These are phyloP conservation scores for Sutorius eximius DNA, from an alignment of 1,284 basidiomycete genomes.

Conservation along the genomic window DNA sequence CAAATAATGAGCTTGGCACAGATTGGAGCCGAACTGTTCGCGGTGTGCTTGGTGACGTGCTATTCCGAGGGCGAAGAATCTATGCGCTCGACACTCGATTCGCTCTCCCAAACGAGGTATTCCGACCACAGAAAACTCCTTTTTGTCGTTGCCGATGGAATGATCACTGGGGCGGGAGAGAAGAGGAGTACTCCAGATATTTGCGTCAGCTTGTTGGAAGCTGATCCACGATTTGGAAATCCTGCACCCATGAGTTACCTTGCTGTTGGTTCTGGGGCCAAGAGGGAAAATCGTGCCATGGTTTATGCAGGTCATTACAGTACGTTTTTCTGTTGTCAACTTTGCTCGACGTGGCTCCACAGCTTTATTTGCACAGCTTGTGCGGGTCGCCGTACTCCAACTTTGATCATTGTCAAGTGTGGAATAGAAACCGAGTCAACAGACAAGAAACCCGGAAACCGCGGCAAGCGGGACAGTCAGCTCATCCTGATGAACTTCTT, in stretches of 20 bases:
- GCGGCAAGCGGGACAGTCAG: slow-evolving; percentile 98
- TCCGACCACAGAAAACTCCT: slow-evolving; percentile 90
- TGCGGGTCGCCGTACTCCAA: slow-evolving; percentile 88
- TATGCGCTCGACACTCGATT: slow-evolving; percentile 88
- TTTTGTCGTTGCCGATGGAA: slow-evolving; percentile 96
- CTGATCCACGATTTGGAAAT: slow-evolving; percentile 94
- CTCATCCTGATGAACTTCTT: slow-evolving; percentile 99
- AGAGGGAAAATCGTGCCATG: slow-evolving; percentile 94
- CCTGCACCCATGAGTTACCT: slow-evolving; percentile 94
- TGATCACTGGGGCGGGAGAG: slow-evolving; percentile 98
- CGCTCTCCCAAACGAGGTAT: slow-evolving; percentile 88
- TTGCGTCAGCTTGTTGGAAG: slow-evolving; percentile 89
- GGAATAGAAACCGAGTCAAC: slow-evolving; percentile 83
- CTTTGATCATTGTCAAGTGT: slow-evolving; percentile 96
- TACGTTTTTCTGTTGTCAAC: slow-evolving; percentile 45
- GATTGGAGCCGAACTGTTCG: slow-evolving; percentile 92
- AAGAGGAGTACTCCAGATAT: slow-evolving; percentile 95
- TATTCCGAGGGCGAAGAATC: slow-evolving; percentile 97
- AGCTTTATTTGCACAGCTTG: slow-evolving; percentile 46
- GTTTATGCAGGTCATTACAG: slow-evolving; percentile 99
- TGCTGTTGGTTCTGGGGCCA: slow-evolving; percentile 87
- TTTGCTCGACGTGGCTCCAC: background rate
- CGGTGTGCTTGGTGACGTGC: slow-evolving; percentile 94
- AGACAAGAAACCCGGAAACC: slow-evolving; percentile 95
- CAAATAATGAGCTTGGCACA: slow-evolving; percentile 81